phyloP scores from a whole-genome alignment of 2,329 filamentous ascomycete species.

The Penicillium sp. region DNA sequence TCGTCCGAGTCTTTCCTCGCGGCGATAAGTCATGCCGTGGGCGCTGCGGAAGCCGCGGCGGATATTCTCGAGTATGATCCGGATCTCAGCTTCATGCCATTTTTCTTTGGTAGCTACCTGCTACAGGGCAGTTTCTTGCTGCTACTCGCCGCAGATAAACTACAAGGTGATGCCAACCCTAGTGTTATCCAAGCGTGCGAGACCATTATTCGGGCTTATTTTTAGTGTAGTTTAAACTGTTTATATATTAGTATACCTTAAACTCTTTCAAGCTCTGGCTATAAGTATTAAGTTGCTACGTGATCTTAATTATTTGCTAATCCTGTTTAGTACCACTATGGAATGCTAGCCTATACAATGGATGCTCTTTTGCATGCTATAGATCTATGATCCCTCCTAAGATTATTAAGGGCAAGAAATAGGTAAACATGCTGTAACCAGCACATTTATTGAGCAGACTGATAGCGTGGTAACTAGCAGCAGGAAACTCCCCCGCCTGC shows the following conservation, averaged over 20 bases:
- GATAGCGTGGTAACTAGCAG: slow-evolving; percentile 59
- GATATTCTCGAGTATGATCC: slow-evolving; percentile 90
- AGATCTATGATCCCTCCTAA: slow-evolving; percentile 89
- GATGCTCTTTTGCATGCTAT: slow-evolving; percentile 86
- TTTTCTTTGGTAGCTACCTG: slow-evolving; percentile 94
- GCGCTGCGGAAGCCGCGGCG: slow-evolving; percentile 83
- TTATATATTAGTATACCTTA: slow-evolving; percentile 54
- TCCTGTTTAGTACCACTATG: slow-evolving; percentile 78
- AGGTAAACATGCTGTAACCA: slow-evolving; percentile 88
- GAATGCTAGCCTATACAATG: slow-evolving; percentile 78
- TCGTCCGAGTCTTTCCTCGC: slow-evolving; percentile 86
- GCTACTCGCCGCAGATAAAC: slow-evolving; percentile 85
- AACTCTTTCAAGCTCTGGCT: slow-evolving; percentile 75
- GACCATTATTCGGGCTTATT: slow-evolving; percentile 71
- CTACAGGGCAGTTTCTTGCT: slow-evolving; percentile 88
- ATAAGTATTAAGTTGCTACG: slow-evolving; percentile 78
- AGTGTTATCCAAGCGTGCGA: slow-evolving; percentile 88
- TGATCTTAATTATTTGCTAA: slow-evolving; percentile 76
- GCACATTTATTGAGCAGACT: slow-evolving; percentile 83
- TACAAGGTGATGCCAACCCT: slow-evolving; percentile 80
- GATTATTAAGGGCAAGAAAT: slow-evolving; percentile 88
- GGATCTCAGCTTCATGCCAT: slow-evolving; percentile 92
- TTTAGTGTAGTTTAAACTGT: slow-evolving; percentile 38
- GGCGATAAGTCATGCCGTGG: slow-evolving; percentile 85
- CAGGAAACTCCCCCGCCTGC: slow-evolving; percentile 80